Percentiles rank a stretch among this genome's conserved stretches.
Conservation (phyloP, 768 basidiomycete species). For the Trametes maxima region DNA sequence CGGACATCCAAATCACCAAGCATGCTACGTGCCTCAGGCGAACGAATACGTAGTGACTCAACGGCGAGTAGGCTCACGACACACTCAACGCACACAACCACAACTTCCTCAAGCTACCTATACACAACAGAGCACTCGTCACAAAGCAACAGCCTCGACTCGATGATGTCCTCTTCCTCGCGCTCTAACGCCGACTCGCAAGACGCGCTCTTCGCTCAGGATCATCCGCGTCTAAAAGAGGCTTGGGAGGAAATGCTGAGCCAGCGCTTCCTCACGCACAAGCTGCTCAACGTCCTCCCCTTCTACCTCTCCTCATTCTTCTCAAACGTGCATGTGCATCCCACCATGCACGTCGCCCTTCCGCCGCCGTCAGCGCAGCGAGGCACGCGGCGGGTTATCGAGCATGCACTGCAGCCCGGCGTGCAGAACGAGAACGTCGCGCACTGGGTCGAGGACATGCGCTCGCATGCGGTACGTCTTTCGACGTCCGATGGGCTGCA, state of each 20-base stretch:
- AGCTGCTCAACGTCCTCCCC: conserved; percentile 60
- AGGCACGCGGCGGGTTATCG: background rate
- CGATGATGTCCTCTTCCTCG: conserved; percentile 5
- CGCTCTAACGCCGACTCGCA: conserved; percentile 7
- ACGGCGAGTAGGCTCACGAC: conserved; percentile 10
- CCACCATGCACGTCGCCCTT: conserved; percentile 52
- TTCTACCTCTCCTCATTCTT: conserved; percentile 68
- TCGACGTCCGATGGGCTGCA: conserved; percentile 9
- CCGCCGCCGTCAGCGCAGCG: conserved; percentile 38
- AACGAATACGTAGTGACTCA: conserved; percentile 14
- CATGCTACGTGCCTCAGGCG: background rate
- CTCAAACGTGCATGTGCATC: conserved; percentile 50
- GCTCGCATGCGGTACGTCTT: conserved; percentile 1
- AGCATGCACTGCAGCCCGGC: background rate
- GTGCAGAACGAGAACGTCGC: background rate
- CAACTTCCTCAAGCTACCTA: conserved; percentile 6
- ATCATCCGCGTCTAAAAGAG: conserved; percentile 60
- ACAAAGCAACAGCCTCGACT: conserved; percentile 6
- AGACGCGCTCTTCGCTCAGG: conserved; percentile 43
- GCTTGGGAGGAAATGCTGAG: conserved; percentile 73
- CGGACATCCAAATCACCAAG: background rate
- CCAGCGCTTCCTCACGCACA: conserved; percentile 55
- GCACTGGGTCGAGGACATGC: conserved; percentile 14
- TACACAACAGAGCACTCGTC: conserved; percentile 11
- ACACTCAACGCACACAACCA: background rate